phyloP scores from a whole-genome alignment of 768 basidiomycete genomes.

The Pseudohyphozyma bogoriensis region DNA sequence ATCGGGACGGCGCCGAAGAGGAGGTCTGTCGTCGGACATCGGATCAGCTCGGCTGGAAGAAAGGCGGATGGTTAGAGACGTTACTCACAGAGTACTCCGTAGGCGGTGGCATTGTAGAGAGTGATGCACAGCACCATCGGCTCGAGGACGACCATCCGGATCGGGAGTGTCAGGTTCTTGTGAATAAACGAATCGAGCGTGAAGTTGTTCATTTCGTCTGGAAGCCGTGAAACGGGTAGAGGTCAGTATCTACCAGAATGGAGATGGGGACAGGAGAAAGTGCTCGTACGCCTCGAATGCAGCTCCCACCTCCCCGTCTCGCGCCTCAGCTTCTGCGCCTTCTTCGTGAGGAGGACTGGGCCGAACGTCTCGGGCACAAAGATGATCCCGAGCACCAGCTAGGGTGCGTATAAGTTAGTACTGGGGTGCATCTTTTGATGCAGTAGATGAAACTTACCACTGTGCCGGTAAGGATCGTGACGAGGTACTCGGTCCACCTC shows the following conservation, averaged over 20 bases:
- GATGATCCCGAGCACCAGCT: conserved; percentile 30
- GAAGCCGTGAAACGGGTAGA: conserved; percentile 4
- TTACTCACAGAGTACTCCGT: too few relatives aligned
- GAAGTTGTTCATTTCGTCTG: conserved; percentile 36
- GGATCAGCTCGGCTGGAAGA: too few relatives aligned
- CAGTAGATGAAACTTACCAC: conserved; percentile 7
- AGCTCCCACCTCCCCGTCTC: conserved; percentile 34
- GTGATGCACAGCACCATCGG: conserved; percentile 34
- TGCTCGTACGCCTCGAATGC: conserved; percentile 12
- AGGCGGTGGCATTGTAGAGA: conserved; percentile 31
- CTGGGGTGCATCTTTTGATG: neutral
- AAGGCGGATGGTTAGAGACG: too few relatives aligned
- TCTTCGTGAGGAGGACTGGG: conserved; percentile 36
- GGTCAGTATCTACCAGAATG: too few relatives aligned
- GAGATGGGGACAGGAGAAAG: neutral
- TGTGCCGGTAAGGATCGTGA: conserved; percentile 6
- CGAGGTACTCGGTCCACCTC: conserved; percentile 36
- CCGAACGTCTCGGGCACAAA: conserved; percentile 38
- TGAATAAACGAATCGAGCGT: conserved; percentile 34
- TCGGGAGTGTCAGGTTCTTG: conserved; percentile 33
- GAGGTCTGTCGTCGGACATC: neutral
- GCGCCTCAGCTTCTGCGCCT: conserved; percentile 34
- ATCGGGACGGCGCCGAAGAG: conserved; percentile 6
- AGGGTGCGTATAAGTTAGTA: neutral
- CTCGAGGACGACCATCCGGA: conserved; percentile 35